Evolutionary conservation across 176 grass and related monocot species (phyloP), one percentile per base, ranked within the genome.

Genomic region (Eragrostis curvula): DNA sequence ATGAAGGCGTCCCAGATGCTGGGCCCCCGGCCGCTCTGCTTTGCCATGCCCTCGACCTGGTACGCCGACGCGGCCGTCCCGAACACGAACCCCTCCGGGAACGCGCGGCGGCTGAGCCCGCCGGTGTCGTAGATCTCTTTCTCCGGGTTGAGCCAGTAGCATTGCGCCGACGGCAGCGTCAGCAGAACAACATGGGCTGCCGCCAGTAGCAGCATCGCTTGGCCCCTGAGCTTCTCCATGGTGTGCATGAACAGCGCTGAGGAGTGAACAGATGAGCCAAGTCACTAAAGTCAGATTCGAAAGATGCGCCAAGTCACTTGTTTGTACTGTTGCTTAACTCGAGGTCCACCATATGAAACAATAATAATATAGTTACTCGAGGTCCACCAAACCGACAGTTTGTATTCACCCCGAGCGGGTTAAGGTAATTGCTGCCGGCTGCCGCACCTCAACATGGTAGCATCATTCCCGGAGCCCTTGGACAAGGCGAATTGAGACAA

Each of bases 11-110:
- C 94, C 94, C 91, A 95, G 83, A 95, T 95, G 73, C 93, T 83
- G 0, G 93, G 84, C 1, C 93, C 90, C 27, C 90, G 45, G 1
- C 90, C 93, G 6, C 85, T 88, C 16, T 68, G 32, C 68, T 86
- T 83, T 11, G 93, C 90, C 93, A 95, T 95, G 7, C 93, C 93
- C 84, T 95, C 93, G 3, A 95, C 93, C 76, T 95, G 93, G 79
- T 95, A 95, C 17, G 93, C 90, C 13, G 90, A 95, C 15, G 93
- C 87, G 17, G 90, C 93, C 7, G 87, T 92, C 41, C 93, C 90
- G 42, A 95, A 95, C 9, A 92, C 81, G 73, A 95, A 95, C 27
- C 83, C 88, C 40, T 77, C 5, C 5, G 90, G 85, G 82, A 96
- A 92, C 12, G 66, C 81, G 7, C 23, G 36, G 9, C 85, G 90